These are phyloP conservation scores for Cercospora brassicicola DNA, from an alignment of 2,329 filamentous ascomycete genomes.

Conservation along the genomic window DNA sequence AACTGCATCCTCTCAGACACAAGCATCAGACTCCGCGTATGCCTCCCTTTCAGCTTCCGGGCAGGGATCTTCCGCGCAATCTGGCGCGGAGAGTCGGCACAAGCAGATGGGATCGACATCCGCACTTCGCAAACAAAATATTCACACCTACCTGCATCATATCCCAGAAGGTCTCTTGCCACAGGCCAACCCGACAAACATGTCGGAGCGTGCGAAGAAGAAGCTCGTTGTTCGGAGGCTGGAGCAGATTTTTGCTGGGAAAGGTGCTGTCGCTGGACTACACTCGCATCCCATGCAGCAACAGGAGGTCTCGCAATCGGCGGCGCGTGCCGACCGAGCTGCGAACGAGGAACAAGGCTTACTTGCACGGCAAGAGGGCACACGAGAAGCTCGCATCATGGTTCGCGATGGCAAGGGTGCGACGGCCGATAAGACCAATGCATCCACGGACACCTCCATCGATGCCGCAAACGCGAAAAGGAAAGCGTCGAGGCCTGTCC, in stretches of 20 bases:
- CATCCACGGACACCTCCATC: conserved; percentile 5
- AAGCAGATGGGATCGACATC: conserved; percentile 31
- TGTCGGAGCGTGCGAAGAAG: conserved; percentile 74
- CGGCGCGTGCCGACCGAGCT: conserved; percentile 49
- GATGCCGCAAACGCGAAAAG: not conserved
- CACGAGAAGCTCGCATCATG: conserved; percentile 51
- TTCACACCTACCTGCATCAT: conserved; percentile 69
- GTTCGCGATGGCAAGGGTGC: conserved; percentile 22
- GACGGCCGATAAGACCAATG: conserved; percentile 8
- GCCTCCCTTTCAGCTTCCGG: conserved; percentile 60
- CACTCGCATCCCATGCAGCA: conserved; percentile 56
- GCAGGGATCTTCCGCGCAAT: conserved; percentile 45
- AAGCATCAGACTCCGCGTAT: conserved; percentile 57
- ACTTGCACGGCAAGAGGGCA: conserved; percentile 42
- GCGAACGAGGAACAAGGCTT: conserved; percentile 45
- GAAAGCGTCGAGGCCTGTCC: not conserved
- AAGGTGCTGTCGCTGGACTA: conserved; percentile 47
- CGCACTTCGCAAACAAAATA: conserved; percentile 54
- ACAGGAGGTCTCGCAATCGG: conserved; percentile 59
- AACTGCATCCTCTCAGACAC: conserved; percentile 61
- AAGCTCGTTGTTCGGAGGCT: conserved; percentile 73
- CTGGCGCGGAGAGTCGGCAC: conserved; percentile 37
- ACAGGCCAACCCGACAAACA: conserved; percentile 50
- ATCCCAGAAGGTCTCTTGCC: conserved; percentile 70
- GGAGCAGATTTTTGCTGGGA: conserved; percentile 80